These are phyloP conservation scores for Agarophyton chilense DNA, from an alignment of 23 red algal genomes.

Conservation along the genomic window DNA sequence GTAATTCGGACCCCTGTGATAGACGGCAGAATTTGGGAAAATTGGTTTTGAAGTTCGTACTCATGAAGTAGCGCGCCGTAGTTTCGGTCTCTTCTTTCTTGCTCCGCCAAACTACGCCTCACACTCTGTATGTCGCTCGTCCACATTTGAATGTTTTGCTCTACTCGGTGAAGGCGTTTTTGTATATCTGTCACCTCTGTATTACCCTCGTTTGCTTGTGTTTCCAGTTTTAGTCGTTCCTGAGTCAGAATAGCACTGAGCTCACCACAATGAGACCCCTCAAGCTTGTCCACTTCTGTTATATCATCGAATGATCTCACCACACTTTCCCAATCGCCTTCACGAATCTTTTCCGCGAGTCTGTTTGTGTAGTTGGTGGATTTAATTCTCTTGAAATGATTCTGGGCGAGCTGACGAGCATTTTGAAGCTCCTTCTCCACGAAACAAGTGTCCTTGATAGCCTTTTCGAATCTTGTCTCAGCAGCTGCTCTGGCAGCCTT, in stretches of 20 bases:
- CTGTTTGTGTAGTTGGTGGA: neutral
- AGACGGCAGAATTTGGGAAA: neutral
- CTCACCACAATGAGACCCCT: neutral
- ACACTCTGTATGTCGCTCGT: neutral
- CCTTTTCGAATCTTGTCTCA: neutral
- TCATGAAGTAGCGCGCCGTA: neutral
- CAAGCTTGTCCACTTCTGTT: neutral
- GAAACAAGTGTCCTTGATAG: neutral
- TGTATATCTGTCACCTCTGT: neutral
- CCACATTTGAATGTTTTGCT: neutral
- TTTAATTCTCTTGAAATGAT: neutral
- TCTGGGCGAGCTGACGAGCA: neutral
- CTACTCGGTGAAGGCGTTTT: neutral
- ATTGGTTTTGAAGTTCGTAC: conserved; percentile 1
- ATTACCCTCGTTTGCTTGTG: neutral
- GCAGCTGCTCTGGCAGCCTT: neutral
- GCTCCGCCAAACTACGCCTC: neutral
- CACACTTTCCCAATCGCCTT: neutral
- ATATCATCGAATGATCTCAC: neutral
- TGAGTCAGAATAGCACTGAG: neutral
- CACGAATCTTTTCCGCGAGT: neutral
- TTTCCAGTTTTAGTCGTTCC: neutral
- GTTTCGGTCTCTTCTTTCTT: neutral
- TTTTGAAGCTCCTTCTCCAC: neutral
- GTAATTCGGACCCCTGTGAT: conserved; percentile 5